These are phyloP conservation scores for Cadophora sp. DNA, from an alignment of 2,329 filamentous ascomycete genomes.

Conservation along the genomic window DNA sequence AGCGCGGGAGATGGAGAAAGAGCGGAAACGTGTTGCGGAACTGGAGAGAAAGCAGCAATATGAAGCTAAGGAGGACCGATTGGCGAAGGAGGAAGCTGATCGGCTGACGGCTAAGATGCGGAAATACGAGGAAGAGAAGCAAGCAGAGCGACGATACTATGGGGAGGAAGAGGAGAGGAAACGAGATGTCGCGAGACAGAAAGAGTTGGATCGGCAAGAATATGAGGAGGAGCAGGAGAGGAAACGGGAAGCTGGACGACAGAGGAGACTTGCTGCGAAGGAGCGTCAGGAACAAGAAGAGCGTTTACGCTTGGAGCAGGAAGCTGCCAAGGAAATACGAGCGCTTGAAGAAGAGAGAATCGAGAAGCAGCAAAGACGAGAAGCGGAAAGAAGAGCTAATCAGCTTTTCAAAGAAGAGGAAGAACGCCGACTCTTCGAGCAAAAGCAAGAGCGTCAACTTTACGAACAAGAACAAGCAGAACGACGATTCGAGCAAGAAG, in stretches of 20 bases:
- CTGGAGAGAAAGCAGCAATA: neutral
- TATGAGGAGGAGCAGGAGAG: constrained; percentile 10
- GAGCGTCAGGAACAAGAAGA: constrained; percentile 11
- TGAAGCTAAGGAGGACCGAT: constrained; percentile 8
- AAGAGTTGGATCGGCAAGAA: neutral
- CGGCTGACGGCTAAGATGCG: constrained; percentile 16
- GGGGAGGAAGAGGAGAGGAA: constrained; percentile 16
- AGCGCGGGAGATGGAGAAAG: constrained; percentile 13
- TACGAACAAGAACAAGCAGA: neutral
- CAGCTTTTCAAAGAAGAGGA: constrained; percentile 8
- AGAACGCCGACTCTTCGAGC: neutral
- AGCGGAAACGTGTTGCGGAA: constrained; percentile 2
- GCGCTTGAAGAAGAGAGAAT: constrained; percentile 8
- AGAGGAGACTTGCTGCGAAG: constrained; percentile 5
- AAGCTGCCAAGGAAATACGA: constrained; percentile 3
- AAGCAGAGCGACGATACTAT: constrained; percentile 5
- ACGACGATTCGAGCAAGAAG: neutral
- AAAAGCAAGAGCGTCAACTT: neutral
- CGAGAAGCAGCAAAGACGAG: constrained; percentile 10
- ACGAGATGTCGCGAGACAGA: constrained; percentile 3
- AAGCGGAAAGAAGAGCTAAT: neutral
- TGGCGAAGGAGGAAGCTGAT: constrained; percentile 19
- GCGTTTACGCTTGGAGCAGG: neutral
- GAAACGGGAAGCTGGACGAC: constrained; percentile 10
- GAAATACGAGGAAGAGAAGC: constrained; percentile 14